Evolutionary conservation across 768 basidiomycete genomes (phyloP).

Genomic region (Boletus rex-veris): DNA sequence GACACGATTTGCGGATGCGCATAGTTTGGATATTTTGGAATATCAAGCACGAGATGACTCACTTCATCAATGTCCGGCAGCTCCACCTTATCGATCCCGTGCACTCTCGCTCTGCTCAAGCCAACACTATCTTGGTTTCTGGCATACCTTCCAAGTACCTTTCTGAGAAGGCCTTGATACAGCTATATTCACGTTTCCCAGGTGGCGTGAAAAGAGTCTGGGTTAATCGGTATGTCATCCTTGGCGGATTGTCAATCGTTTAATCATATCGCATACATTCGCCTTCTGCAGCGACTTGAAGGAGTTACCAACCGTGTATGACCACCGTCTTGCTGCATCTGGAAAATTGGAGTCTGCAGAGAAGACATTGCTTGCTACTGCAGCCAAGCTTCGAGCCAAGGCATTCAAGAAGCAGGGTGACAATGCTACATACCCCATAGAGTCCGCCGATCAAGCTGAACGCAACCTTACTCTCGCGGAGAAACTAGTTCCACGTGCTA

Average conservation of each 20-base stretch:
- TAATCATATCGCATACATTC: neutral
- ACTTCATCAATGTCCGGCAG: conserved; percentile 80
- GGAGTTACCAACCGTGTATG: conserved; percentile 79
- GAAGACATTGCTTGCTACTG: conserved; percentile 70
- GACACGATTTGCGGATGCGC: neutral
- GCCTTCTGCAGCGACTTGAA: conserved; percentile 61
- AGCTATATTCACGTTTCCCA: conserved; percentile 78
- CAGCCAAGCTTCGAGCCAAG: conserved; percentile 64
- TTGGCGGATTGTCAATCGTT: neutral
- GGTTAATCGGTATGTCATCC: conserved; percentile 68
- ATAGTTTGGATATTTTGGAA: conserved; percentile 84
- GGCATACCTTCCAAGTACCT: conserved; percentile 82
- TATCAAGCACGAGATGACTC: conserved; percentile 73
- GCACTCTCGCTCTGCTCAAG: conserved; percentile 78
- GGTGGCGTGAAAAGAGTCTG: conserved; percentile 90
- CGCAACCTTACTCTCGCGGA: conserved; percentile 39
- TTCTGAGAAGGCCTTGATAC: conserved; percentile 59
- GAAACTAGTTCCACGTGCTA: conserved; percentile 58
- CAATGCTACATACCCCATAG: conserved; percentile 17
- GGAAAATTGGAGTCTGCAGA: conserved; percentile 85
- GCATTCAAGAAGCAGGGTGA: conserved; percentile 43
- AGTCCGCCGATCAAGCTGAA: conserved; percentile 27
- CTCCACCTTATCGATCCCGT: conserved; percentile 69
- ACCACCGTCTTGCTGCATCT: conserved; percentile 69
- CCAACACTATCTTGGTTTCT: conserved; percentile 86